Evolutionary conservation across 441 rosid species (phyloP), one percentile per base, ranked within the genome.

Genomic region (Pelargonium cotyledonis): DNA sequence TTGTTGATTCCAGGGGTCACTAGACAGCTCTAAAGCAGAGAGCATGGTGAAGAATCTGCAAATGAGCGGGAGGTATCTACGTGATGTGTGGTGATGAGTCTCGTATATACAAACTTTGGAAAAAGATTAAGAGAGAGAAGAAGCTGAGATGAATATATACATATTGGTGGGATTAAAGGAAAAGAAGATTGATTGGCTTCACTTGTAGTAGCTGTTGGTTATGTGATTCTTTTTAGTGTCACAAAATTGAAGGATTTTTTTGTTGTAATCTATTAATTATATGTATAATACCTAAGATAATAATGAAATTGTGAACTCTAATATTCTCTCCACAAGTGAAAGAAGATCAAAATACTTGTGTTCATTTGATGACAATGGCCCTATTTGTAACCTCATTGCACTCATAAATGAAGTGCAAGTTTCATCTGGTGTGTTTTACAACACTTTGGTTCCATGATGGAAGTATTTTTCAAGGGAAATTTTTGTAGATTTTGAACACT

Each of bases 11-110:
- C 87, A 95, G 99, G 99, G 99, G 75, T 83, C 93, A 23, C 74
- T 92, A 3, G 89, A 89, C 77, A 80, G 82, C 70, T 89, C 99
- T 0, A 82, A 85, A 75, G 91, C 97, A 0, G 99, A 95, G 81
- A 78, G 90, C 82, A 81, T 90, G 85, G 96, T 95, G 79, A 95
- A 95, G 83, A 88, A 86, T 75, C 86, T 95, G 71, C 99, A 95
- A 81, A 92, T 75, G 85, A 86, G 67, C 12, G 95, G 97, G 38
- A 82, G 98, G 76, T 95, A 95, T 79, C 81, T 90, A 1, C 97
- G 99, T 21, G 99, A 95, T 65, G 98, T 95, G 57, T 90, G 96
- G 96, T 90, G 68, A 83, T 65, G 23, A 72, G 16, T 12, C 57
- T 5, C 6, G 38, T 35, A 35, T 35, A 35, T 35, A 35, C 38